These are phyloP conservation scores for Curvularia verruculosa DNA, from an alignment of 2,329 filamentous ascomycete species.

Conservation along the genomic window DNA sequence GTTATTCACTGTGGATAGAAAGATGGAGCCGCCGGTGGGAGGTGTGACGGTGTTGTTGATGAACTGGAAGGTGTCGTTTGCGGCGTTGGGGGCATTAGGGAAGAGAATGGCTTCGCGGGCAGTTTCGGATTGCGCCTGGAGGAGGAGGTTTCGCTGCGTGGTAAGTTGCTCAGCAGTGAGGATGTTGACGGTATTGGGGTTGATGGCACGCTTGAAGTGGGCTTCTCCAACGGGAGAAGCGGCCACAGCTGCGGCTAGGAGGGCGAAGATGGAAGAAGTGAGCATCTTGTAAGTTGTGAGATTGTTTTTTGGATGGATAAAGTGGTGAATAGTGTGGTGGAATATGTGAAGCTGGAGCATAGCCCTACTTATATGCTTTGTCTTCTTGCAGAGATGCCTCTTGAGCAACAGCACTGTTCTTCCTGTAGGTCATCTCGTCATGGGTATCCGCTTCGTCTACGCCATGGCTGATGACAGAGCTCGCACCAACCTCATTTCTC, in stretches of 20 bases:
- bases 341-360: not conserved
- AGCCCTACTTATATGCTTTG: slow-evolving; percentile 1
- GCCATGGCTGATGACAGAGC: slow-evolving; percentile 2
- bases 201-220: slow-evolving; percentile 17
- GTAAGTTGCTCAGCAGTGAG: slow-evolving; percentile 23
- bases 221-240: slow-evolving; percentile 18
- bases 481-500: not conserved
- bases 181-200: slow-evolving; percentile 25
- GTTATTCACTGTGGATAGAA: slow-evolving; percentile 61
- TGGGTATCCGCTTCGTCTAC: not conserved
- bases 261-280: slow-evolving; percentile 10
- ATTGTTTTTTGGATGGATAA: not conserved
- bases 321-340: not conserved
- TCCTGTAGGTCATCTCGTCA: not conserved
- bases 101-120: slow-evolving; percentile 28
- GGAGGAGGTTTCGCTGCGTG: slow-evolving; percentile 20
- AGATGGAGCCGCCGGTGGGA: slow-evolving; percentile 55
- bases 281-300: slow-evolving; percentile 11
- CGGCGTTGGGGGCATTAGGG: slow-evolving; percentile 24
- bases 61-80: slow-evolving; percentile 31
- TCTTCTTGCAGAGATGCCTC: not conserved
- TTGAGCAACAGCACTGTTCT: not conserved
- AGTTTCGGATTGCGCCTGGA: slow-evolving; percentile 24
- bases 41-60: slow-evolving; percentile 45
- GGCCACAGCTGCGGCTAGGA: slow-evolving; percentile 13